A percentile compares a stretch with the other conserved stretches of the same genome.
phyloP scores from a whole-genome alignment of 1,284 basidiomycete genomes.

The Entoloma clypeatum region DNA sequence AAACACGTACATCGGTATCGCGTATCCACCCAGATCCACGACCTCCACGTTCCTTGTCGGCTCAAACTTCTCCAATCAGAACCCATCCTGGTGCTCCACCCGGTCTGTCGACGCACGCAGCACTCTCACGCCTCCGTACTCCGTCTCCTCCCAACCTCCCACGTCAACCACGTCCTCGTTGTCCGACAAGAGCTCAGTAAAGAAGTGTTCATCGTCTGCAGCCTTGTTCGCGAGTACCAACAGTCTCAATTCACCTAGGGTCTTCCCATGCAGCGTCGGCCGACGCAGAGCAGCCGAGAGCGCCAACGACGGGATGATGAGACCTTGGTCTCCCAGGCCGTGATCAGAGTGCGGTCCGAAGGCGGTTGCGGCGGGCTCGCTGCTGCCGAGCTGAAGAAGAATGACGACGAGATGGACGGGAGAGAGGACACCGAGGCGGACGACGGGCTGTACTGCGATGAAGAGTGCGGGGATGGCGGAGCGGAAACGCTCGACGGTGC shows the following conservation, averaged over 20 bases:
- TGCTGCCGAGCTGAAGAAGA: slow-evolving; percentile 70
- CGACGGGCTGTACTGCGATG: slow-evolving; percentile 51
- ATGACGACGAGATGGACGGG: slow-evolving; percentile 69
- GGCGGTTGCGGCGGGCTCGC: slow-evolving; percentile 47
- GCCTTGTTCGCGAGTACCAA: slow-evolving; percentile 49
- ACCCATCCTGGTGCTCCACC: slow-evolving; percentile 60
- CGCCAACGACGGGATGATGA: slow-evolving; percentile 68
- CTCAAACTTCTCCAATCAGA: too few relatives aligned
- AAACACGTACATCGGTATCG: too few relatives aligned
- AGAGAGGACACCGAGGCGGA: slow-evolving; percentile 59
- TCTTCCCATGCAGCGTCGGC: slow-evolving; percentile 62
- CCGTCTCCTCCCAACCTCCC: slow-evolving; percentile 49
- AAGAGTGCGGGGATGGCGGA: slow-evolving; percentile 47
- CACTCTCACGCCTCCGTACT: slow-evolving; percentile 36
- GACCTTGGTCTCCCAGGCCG: slow-evolving; percentile 38
- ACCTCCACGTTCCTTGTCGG: too few relatives aligned
- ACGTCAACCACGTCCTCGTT: slow-evolving; percentile 63
- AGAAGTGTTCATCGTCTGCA: too few relatives aligned
- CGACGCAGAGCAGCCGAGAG: slow-evolving; percentile 54
- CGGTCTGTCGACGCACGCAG: slow-evolving; percentile 63
- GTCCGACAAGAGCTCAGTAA: slow-evolving; percentile 47
- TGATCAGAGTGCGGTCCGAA: slow-evolving; percentile 42
- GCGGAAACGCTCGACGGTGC: slow-evolving; percentile 15
- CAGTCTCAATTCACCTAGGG: slow-evolving; percentile 55
- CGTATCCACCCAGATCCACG: too few relatives aligned